These are phyloP conservation scores for Hymenochaete sp. DNA, from an alignment of 1,284 basidiomycete species.

Conservation along the genomic window DNA sequence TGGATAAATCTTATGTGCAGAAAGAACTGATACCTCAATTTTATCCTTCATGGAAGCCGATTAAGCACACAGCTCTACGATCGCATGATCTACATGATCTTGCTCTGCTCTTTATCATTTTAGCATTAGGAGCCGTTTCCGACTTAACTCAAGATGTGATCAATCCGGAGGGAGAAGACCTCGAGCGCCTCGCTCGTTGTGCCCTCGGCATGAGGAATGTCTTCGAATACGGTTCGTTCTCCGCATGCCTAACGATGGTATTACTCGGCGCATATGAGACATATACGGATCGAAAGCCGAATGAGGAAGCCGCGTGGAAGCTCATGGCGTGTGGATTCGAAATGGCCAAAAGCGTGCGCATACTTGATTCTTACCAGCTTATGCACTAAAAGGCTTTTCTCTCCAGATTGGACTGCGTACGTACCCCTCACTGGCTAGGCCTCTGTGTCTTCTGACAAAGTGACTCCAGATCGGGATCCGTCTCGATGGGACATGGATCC, in stretches of 20 bases:
- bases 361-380: conserved; percentile 1
- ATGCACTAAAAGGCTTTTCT: conserved; percentile 1
- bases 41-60: not conserved
- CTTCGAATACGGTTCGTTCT: conserved; percentile 15
- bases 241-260: conserved; percentile 17
- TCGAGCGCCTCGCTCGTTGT: conserved; percentile 18
- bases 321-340: conserved; percentile 11
- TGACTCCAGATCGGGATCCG: conserved; percentile 13
- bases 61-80: no score
- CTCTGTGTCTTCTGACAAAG: not conserved
- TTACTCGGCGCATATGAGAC: conserved; percentile 10
- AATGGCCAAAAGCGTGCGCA: conserved; percentile 18
- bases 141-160: conserved; percentile 21
- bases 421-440: not conserved
- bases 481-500: conserved; percentile 6
- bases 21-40: conserved; percentile 9
- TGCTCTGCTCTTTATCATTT: conserved; percentile 19
- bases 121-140: conserved; percentile 20
- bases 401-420: conserved; percentile 20
- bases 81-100: conserved; percentile 13
- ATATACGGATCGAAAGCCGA: not conserved
- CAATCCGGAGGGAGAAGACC: conserved; percentile 22
- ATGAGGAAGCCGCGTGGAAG: conserved; percentile 16
- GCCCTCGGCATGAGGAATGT: conserved; percentile 16
- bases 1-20: conserved; percentile 11